A percentile compares a stretch with the other conserved stretches of the same genome.
These are phyloP conservation scores for Cucumis sativus DNA, from an alignment of 306 rosid species.

Conservation along the genomic window DNA sequence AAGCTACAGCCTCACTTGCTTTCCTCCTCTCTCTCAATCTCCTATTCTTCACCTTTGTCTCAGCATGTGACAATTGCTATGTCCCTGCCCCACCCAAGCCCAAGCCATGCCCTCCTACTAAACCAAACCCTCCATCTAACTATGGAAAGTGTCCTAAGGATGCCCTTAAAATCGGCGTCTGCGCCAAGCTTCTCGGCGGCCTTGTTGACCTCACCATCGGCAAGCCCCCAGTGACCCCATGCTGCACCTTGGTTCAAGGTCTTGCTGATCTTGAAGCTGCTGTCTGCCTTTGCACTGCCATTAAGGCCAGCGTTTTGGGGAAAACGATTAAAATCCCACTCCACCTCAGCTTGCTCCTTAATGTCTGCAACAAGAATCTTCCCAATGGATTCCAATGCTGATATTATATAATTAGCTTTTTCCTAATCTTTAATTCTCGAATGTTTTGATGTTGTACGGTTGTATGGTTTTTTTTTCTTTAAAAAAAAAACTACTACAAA, in stretches of 20 bases:
- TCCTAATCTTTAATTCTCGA: background rate
- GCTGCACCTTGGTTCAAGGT: conserved; percentile 56
- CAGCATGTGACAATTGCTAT: background rate
- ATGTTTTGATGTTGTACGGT: background rate
- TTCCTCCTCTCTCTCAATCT: background rate
- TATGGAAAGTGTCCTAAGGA: conserved; percentile 43
- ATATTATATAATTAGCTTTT: background rate
- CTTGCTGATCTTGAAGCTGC: conserved; percentile 69
- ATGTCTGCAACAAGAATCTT: conserved; percentile 30
- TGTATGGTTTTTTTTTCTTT: too few species aligned
- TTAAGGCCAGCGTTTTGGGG: conserved; percentile 53
- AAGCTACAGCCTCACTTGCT: conserved; percentile 1
- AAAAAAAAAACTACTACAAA: too few species aligned
- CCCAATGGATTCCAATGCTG: conserved; percentile 25
- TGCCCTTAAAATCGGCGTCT: conserved; percentile 48
- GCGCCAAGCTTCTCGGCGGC: conserved; percentile 46
- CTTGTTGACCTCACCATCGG: conserved; percentile 41
- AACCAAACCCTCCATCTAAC: background rate
- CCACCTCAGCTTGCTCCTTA: conserved; percentile 59
- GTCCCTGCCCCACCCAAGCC: background rate
- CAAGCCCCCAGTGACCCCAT: conserved; percentile 43
- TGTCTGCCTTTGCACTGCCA: conserved; percentile 69
- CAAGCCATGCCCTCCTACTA: background rate
- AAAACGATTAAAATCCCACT: conserved; percentile 50
- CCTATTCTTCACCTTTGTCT: background rate